Conservation (phyloP, 1,284 basidiomycete genomes). For the Leccinum griseonigrum region DNA sequence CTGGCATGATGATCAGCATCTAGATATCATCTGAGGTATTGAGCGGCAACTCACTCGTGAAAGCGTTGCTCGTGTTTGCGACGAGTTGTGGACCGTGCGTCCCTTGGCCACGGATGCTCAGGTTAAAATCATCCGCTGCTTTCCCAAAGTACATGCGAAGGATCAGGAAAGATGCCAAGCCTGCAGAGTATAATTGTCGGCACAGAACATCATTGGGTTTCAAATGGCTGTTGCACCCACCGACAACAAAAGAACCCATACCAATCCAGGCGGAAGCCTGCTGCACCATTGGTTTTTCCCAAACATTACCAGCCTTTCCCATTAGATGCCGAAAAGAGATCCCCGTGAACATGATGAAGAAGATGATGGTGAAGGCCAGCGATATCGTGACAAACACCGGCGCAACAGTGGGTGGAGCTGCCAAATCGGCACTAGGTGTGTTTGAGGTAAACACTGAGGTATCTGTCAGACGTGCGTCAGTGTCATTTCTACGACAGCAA, state of each 20-base stretch:
- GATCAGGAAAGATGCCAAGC: slow-evolving; percentile 68
- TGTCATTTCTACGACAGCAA: neutral
- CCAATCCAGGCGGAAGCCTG: slow-evolving; percentile 70
- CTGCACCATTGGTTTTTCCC: slow-evolving; percentile 61
- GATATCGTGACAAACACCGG: slow-evolving; percentile 65
- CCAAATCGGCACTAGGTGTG: slow-evolving; percentile 54
- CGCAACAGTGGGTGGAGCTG: slow-evolving; percentile 59
- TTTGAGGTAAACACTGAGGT: slow-evolving; percentile 56
- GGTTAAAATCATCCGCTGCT: slow-evolving; percentile 73
- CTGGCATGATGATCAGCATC: slow-evolving; percentile 34
- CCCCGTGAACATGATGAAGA: slow-evolving; percentile 65
- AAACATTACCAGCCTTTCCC: slow-evolving; percentile 46
- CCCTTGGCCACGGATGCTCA: slow-evolving; percentile 51
- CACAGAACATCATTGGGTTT: neutral
- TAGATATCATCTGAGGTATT: slow-evolving; percentile 1
- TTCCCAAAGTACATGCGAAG: slow-evolving; percentile 81
- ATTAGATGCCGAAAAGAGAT: slow-evolving; percentile 67
- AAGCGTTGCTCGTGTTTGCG: slow-evolving; percentile 68
- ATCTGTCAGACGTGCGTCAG: slow-evolving; percentile 42
- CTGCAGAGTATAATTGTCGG: slow-evolving; percentile 32
- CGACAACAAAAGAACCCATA: slow-evolving; percentile 69
- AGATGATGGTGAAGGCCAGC: slow-evolving; percentile 57
- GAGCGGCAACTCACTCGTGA: slow-evolving; percentile 57
- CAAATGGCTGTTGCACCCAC: slow-evolving; percentile 34
- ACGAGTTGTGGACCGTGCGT: slow-evolving; percentile 54